These are phyloP conservation scores for Boletus reticuloceps DNA, from an alignment of 768 basidiomycete species.

Conservation along the genomic window DNA sequence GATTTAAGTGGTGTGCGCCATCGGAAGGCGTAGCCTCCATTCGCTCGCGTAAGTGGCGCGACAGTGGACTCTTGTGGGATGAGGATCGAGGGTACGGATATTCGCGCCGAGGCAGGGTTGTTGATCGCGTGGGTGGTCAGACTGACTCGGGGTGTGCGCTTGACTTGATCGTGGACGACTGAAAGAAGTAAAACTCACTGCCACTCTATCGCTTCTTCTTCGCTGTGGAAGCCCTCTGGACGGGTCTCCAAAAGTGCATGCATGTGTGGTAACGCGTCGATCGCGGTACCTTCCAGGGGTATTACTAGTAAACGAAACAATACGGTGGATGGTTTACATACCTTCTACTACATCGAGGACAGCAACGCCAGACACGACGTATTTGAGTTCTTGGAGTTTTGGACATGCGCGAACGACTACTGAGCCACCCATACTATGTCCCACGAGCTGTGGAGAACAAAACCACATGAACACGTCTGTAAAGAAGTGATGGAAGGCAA, in stretches of 20 bases:
- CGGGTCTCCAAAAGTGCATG: constrained; percentile 79
- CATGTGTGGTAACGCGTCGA: constrained; percentile 95
- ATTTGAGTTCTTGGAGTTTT: constrained; percentile 61
- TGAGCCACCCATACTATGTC: constrained; percentile 97
- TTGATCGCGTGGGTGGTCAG: constrained; percentile 79
- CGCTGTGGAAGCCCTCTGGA: constrained; percentile 79
- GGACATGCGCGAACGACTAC: constrained; percentile 76
- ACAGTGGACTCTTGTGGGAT: constrained; percentile 42
- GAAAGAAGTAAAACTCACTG: constrained; percentile 61
- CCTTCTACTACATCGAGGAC: constrained; percentile 93
- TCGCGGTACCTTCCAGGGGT: constrained; percentile 66
- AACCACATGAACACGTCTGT: neutral
- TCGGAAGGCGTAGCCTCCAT: constrained; percentile 36
- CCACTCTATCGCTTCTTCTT: constrained; percentile 91
- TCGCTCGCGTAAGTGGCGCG: constrained; percentile 26
- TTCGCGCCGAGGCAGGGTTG: constrained; percentile 76
- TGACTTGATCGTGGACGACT: neutral
- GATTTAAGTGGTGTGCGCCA: constrained; percentile 86
- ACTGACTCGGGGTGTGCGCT: constrained; percentile 37
- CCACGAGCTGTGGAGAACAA: constrained; percentile 60
- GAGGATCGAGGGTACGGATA: constrained; percentile 85
- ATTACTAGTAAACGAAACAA: neutral
- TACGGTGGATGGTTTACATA: constrained; percentile 22
- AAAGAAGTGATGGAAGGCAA: neutral
- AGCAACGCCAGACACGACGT: constrained; percentile 70